Evolutionary conservation across 2,329 filamentous ascomycete species (phyloP).

Genomic region (Aspergillus candidus): DNA sequence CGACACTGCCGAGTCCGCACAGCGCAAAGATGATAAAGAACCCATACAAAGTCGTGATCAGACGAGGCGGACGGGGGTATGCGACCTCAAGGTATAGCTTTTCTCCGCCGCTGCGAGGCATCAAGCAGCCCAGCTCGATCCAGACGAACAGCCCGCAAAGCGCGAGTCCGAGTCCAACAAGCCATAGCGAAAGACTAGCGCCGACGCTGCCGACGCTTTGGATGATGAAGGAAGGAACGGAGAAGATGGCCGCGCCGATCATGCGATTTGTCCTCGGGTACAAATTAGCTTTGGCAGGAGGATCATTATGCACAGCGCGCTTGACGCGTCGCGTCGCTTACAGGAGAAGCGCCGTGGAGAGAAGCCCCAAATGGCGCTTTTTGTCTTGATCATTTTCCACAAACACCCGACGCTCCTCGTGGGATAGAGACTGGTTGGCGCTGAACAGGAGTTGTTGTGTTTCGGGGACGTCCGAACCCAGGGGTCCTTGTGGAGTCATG

Average conservation of each 20-base stretch:
- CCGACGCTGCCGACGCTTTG: slow-evolving; percentile 60
- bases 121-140: slow-evolving; percentile 62
- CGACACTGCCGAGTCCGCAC: slow-evolving; percentile 55
- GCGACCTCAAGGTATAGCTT: slow-evolving; percentile 66
- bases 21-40: slow-evolving; percentile 50
- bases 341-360: slow-evolving; percentile 4
- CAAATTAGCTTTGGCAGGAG: background rate
- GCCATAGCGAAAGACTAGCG: slow-evolving; percentile 56
- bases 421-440: no score
- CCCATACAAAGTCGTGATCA: slow-evolving; percentile 58
- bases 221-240: slow-evolving; percentile 60
- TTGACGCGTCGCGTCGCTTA: background rate
- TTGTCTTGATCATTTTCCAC: no score
- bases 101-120: slow-evolving; percentile 60
- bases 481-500: no score
- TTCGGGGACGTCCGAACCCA: no score
- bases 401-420: no score
- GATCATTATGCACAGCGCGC: background rate
- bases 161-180: slow-evolving; percentile 54
- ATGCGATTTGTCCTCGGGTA: slow-evolving; percentile 39
- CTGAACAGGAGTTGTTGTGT: no score
- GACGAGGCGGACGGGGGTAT: slow-evolving; percentile 54
- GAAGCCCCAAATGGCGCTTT: background rate
- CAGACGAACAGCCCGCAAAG: slow-evolving; percentile 55
- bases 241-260: slow-evolving; percentile 64